These are phyloP conservation scores for Acanthamoeba polyphaga DNA, from an alignment of 208 protist genomes.

Conservation along the genomic window DNA sequence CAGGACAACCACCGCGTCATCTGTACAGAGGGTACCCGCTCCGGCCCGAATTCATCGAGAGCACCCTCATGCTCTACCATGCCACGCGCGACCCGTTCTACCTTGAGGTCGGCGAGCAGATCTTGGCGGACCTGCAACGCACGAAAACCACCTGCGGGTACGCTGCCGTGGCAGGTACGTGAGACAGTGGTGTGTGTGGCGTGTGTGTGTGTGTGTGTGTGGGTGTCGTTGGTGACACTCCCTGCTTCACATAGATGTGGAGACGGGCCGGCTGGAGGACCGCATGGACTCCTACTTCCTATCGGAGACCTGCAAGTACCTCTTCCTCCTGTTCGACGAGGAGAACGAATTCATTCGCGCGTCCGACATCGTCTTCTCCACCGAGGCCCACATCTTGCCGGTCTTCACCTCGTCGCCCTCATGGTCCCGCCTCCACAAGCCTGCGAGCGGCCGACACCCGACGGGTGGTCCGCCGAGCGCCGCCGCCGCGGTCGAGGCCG, in stretches of 20 bases:
- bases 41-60: constrained; percentile 93
- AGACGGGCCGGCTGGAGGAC: constrained; percentile 89
- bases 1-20: constrained; percentile 9
- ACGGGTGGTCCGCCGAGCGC: background rate
- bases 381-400: constrained; percentile 80
- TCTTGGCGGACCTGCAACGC: constrained; percentile 47
- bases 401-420: background rate
- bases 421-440: background rate
- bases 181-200: background rate
- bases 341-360: background rate
- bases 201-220: background rate
- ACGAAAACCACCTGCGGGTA: constrained; percentile 81
- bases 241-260: constrained; percentile 80
- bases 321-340: constrained; percentile 94
- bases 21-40: constrained; percentile 88
- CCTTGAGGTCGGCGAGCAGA: constrained; percentile 77
- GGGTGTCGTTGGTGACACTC: background rate
- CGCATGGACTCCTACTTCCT: constrained; percentile 96
- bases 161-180: constrained; percentile 77
- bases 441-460: background rate
- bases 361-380: constrained; percentile 85
- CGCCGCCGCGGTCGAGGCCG: background rate
- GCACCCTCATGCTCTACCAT: constrained; percentile 91
- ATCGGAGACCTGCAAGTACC: constrained; percentile 97
- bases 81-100: constrained; percentile 85